phyloP scores from a whole-genome alignment of 2,329 filamentous ascomycete species.

The Apiospora aurea region DNA sequence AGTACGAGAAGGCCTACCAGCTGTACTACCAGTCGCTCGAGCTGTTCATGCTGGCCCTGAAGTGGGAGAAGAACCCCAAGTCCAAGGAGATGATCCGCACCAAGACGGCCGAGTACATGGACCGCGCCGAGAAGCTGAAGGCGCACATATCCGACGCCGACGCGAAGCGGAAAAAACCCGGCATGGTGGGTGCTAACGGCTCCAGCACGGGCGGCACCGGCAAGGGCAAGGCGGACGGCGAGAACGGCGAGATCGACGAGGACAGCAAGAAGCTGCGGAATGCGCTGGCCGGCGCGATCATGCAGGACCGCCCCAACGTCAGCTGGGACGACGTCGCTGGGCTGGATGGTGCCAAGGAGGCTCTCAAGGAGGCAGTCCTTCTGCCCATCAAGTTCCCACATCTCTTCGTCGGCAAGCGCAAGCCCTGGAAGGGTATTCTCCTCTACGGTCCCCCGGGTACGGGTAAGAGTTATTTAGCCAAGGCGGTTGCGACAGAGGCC shows the following conservation, averaged over 20 bases:
- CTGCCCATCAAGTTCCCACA: constrained; percentile 98
- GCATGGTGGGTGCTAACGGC: constrained; percentile 76
- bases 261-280: constrained; percentile 95
- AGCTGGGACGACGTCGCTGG: constrained; percentile 99
- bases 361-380: constrained; percentile 96
- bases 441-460: constrained; percentile 96
- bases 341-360: constrained; percentile 92
- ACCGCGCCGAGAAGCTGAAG: constrained; percentile 97
- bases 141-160: constrained; percentile 82
- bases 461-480: constrained; percentile 96
- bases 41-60: constrained; percentile 97
- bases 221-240: constrained; percentile 63
- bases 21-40: constrained; percentile 95
- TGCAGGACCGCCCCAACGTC: constrained; percentile 95
- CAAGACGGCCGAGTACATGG: constrained; percentile 97
- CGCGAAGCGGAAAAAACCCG: constrained; percentile 72
- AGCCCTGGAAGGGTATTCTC: constrained; percentile 98
- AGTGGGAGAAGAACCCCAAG: constrained; percentile 99
- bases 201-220: constrained; percentile 68
- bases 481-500: constrained; percentile 96
- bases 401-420: constrained; percentile 92
- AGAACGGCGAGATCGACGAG: constrained; percentile 69
- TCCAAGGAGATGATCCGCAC: constrained; percentile 97
- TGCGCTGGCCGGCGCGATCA: constrained; percentile 88
- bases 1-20: constrained; percentile 97